A percentile compares a stretch with the other conserved stretches of the same genome.
Conservation (phyloP, 139 green algal genomes). For the Mesostigma viride region DNA sequence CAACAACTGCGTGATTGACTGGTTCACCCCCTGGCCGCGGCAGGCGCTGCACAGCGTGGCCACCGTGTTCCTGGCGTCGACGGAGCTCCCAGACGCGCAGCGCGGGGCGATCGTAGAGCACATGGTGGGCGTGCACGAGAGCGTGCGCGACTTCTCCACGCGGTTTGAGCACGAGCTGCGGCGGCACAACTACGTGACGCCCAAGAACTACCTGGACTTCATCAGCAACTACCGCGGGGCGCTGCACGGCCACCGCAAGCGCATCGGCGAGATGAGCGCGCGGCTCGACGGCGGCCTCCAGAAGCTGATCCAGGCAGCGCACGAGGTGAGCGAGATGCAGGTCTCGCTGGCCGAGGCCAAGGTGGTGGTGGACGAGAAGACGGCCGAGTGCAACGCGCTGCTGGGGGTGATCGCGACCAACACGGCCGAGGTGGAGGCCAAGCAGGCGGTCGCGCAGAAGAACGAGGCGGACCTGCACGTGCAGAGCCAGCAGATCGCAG, state of each 20-base stretch:
- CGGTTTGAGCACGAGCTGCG: conserved; percentile 59
- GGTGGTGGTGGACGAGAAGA: conserved; percentile 64
- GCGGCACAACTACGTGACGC: conserved; percentile 80
- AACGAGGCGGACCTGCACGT: conserved; percentile 66
- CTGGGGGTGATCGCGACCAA: conserved; percentile 59
- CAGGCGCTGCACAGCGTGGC: conserved; percentile 64
- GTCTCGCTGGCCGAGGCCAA: conserved; percentile 64
- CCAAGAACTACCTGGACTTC: conserved; percentile 90
- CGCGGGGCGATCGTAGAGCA: conserved; percentile 56
- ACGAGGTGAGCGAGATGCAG: conserved; percentile 72
- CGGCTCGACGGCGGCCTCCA: conserved; percentile 60
- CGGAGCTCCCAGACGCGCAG: conserved; percentile 41
- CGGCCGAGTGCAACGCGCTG: conserved; percentile 67
- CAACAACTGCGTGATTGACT: conserved; percentile 82
- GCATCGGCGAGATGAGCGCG: conserved; percentile 41
- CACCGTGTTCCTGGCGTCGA: conserved; percentile 57
- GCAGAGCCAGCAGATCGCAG: conserved; percentile 38
- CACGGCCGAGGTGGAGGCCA: conserved; percentile 62
- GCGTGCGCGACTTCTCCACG: conserved; percentile 46
- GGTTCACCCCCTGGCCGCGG: conserved; percentile 78
- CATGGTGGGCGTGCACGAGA: conserved; percentile 76
- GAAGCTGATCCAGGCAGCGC: conserved; percentile 70
- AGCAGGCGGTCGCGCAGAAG: conserved; percentile 49
- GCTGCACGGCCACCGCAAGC: conserved; percentile 42
- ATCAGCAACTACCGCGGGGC: conserved; percentile 65